Evolutionary conservation across 2,329 filamentous ascomycete genomes (phyloP).

Genomic region (Bimuria novae-zelandiae): DNA sequence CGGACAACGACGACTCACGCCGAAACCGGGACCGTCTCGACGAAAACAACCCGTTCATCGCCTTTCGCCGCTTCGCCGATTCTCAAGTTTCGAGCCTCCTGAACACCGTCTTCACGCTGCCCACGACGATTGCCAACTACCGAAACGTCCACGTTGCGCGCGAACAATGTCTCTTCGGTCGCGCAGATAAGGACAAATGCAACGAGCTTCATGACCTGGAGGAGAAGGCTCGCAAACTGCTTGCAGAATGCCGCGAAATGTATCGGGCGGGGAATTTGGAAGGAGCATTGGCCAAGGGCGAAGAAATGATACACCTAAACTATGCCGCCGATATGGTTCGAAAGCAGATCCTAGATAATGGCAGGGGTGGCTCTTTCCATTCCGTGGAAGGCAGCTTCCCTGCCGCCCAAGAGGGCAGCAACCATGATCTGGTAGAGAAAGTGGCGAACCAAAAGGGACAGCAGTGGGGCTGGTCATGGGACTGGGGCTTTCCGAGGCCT

Average conservation of each 20-base stretch:
- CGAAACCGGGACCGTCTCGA: slow-evolving; percentile 25
- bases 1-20: slow-evolving; percentile 24
- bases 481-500: slow-evolving; percentile 38
- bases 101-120: slow-evolving; percentile 54
- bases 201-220: slow-evolving; percentile 31
- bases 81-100: slow-evolving; percentile 61
- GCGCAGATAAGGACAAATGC: slow-evolving; percentile 34
- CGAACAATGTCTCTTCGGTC: slow-evolving; percentile 40
- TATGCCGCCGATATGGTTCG: slow-evolving; percentile 31
- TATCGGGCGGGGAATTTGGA: slow-evolving; percentile 34
- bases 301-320: slow-evolving; percentile 36
- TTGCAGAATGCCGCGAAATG: slow-evolving; percentile 30
- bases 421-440: slow-evolving; percentile 27
- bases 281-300: slow-evolving; percentile 35
- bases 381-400: not conserved
- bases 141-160: slow-evolving; percentile 36
- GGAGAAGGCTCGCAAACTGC: slow-evolving; percentile 22
- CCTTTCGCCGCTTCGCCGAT: slow-evolving; percentile 65
- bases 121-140: slow-evolving; percentile 36
- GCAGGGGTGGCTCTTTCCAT: not conserved
- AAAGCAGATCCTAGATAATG: slow-evolving; percentile 26
- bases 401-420: too few species aligned
- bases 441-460: slow-evolving; percentile 38
- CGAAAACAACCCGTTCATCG: slow-evolving; percentile 60
- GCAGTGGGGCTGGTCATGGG: slow-evolving; percentile 43